A percentile compares a stretch with the other conserved stretches of the same genome.
These are phyloP conservation scores for Elsinoe arachidis DNA, from an alignment of 2,329 filamentous ascomycete species.

Conservation along the genomic window DNA sequence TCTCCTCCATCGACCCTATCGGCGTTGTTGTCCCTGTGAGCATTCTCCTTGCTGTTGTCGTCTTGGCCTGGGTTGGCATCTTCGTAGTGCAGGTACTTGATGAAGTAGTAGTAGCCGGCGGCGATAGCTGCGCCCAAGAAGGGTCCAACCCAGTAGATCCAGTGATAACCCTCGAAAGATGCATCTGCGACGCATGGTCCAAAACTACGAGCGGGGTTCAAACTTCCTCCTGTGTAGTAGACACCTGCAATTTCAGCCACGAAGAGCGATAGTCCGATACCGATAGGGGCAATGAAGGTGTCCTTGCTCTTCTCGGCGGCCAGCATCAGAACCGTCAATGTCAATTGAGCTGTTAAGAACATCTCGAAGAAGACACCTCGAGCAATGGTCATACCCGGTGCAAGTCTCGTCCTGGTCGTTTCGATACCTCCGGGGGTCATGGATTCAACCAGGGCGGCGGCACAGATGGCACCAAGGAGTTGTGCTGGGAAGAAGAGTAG, in stretches of 20 bases:
- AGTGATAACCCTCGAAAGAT: slow-evolving; percentile 24
- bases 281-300: slow-evolving; percentile 23
- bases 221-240: slow-evolving; percentile 27
- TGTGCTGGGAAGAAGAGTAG: slow-evolving; percentile 24
- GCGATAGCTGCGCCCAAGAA: slow-evolving; percentile 20
- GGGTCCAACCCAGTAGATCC: slow-evolving; percentile 24
- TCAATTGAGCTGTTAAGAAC: slow-evolving; percentile 26
- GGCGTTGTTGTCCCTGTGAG: too few species aligned
- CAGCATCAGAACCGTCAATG: slow-evolving; percentile 29
- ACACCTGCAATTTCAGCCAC: slow-evolving; percentile 23
- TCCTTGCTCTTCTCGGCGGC: slow-evolving; percentile 28
- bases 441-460: slow-evolving; percentile 23
- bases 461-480: slow-evolving; percentile 24
- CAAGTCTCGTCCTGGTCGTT: slow-evolving; percentile 24
- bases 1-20: too few species aligned
- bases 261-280: slow-evolving; percentile 22
- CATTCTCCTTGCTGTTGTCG: slow-evolving; percentile 6
- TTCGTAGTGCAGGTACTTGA: slow-evolving; percentile 24
- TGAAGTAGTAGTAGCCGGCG: slow-evolving; percentile 22
- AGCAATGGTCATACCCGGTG: slow-evolving; percentile 20
- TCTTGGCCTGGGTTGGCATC: slow-evolving; percentile 25
- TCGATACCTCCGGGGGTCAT: slow-evolving; percentile 26
- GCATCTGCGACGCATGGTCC: slow-evolving; percentile 25
- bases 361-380: slow-evolving; percentile 29
- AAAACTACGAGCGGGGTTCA: slow-evolving; percentile 29